phyloP scores from a whole-genome alignment of 2,329 filamentous ascomycete genomes.

The Apiospora marii region DNA sequence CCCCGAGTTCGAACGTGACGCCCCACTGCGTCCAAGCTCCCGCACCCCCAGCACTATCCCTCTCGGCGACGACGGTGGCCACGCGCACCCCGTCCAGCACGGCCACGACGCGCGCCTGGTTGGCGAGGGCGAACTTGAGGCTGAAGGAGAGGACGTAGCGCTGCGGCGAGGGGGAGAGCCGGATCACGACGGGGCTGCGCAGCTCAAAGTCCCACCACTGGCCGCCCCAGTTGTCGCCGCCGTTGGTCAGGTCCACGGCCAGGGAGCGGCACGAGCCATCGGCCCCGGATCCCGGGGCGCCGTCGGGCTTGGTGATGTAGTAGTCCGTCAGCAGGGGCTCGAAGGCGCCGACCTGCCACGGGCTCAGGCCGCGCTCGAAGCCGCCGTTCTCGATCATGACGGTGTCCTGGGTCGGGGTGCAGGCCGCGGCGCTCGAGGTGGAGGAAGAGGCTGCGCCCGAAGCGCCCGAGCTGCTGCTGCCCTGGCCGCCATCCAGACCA shows the following conservation, averaged over 20 bases:
- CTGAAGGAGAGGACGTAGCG: neutral
- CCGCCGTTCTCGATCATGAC: slow-evolving; percentile 14
- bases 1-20: slow-evolving; percentile 14
- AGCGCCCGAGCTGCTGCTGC: neutral
- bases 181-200: neutral
- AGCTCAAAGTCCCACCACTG: slow-evolving; percentile 10
- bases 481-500: neutral
- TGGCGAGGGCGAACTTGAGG: slow-evolving; percentile 2
- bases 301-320: slow-evolving; percentile 2
- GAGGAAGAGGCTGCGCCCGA: neutral
- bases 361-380: slow-evolving; percentile 12
- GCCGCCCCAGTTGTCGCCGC: slow-evolving; percentile 15
- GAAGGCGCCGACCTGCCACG: slow-evolving; percentile 6
- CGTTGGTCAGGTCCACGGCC: neutral
- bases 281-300: neutral
- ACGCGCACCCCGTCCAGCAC: slow-evolving; percentile 9
- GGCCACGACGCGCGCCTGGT: slow-evolving; percentile 4
- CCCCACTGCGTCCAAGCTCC: slow-evolving; percentile 14
- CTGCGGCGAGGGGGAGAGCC: neutral
- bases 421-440: neutral
- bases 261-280: slow-evolving; percentile 1
- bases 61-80: slow-evolving; percentile 21
- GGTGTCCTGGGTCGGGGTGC: neutral
- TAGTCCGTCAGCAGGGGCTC: slow-evolving; percentile 17
- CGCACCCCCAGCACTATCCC: neutral